Conservation (phyloP, 495 filamentous ascomycete genomes). For the Aspergillus steynii region DNA sequence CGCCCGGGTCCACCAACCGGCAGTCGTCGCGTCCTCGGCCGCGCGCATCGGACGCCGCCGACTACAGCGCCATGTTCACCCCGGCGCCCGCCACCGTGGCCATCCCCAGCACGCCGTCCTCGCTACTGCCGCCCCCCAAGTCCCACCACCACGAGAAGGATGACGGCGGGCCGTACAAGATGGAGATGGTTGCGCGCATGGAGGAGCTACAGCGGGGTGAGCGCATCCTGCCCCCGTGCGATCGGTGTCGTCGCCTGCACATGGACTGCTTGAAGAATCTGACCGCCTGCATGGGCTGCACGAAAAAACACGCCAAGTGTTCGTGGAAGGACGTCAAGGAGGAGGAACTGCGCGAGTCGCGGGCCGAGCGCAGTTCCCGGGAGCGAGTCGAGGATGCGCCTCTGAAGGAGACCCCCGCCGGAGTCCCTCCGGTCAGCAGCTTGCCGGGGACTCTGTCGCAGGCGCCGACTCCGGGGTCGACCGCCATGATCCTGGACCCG, state of each 20-base stretch:
- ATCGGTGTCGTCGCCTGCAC: slow-evolving; percentile 75
- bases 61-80: slow-evolving; percentile 37
- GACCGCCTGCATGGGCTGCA: slow-evolving; percentile 83
- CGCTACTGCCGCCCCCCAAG: slow-evolving; percentile 51
- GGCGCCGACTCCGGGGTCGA: slow-evolving; percentile 21
- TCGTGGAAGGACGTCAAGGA: slow-evolving; percentile 76
- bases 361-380: slow-evolving; percentile 15
- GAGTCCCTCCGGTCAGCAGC: slow-evolving; percentile 7
- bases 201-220: slow-evolving; percentile 74
- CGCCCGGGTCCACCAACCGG: slow-evolving; percentile 25
- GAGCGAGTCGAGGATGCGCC: slow-evolving; percentile 25
- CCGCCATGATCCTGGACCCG: slow-evolving; percentile 6
- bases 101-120: slow-evolving; percentile 53
- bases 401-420: slow-evolving; percentile 13
- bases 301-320: slow-evolving; percentile 85
- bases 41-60: slow-evolving; percentile 38
- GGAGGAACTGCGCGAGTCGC: slow-evolving; percentile 57
- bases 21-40: slow-evolving; percentile 35
- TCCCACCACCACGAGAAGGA: slow-evolving; percentile 52
- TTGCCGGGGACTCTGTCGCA: slow-evolving; percentile 14
- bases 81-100: slow-evolving; percentile 46
- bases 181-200: slow-evolving; percentile 71
- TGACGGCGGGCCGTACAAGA: slow-evolving; percentile 61
- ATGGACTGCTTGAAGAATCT: slow-evolving; percentile 83
- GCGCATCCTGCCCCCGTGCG: slow-evolving; percentile 74